These are phyloP conservation scores for Penicillium dipodomyicola DNA, from an alignment of 495 filamentous ascomycete species.

Conservation along the genomic window DNA sequence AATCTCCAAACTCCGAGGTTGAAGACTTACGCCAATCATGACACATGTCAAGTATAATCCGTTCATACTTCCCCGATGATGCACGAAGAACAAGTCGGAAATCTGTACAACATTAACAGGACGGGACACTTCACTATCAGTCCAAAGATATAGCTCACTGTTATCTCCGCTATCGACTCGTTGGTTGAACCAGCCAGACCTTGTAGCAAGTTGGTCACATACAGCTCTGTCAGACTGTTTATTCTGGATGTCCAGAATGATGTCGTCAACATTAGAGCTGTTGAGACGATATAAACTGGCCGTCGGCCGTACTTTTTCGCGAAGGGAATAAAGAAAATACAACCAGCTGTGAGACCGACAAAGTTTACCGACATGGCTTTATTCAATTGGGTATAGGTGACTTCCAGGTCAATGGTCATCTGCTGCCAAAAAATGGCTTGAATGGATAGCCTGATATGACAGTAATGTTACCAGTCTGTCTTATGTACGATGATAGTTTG, in stretches of 20 bases:
- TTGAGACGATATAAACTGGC: conserved; percentile 35
- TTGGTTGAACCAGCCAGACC: conserved; percentile 37
- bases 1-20: background rate
- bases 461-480: background rate
- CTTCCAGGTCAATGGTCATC: conserved; percentile 33
- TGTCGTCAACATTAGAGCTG: conserved; percentile 30
- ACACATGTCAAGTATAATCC: conserved; percentile 37
- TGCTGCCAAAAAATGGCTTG: conserved; percentile 39
- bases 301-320: conserved; percentile 37
- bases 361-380: conserved; percentile 34
- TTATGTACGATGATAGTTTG: background rate
- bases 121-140: background rate
- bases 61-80: conserved; percentile 38
- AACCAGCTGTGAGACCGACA: conserved; percentile 33
- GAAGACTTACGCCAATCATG: conserved; percentile 35
- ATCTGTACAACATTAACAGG: conserved; percentile 25
- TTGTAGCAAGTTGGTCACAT: conserved; percentile 31
- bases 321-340: conserved; percentile 35
- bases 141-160: conserved; percentile 14
- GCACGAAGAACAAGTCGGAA: conserved; percentile 40
- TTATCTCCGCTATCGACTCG: conserved; percentile 37
- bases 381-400: conserved; percentile 30
- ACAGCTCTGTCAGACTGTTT: conserved; percentile 27
- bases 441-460: conserved; percentile 27
- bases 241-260: conserved; percentile 32